Conservation (phyloP, 2,329 filamentous ascomycete species). For the Lasiodiplodia sp. region DNA sequence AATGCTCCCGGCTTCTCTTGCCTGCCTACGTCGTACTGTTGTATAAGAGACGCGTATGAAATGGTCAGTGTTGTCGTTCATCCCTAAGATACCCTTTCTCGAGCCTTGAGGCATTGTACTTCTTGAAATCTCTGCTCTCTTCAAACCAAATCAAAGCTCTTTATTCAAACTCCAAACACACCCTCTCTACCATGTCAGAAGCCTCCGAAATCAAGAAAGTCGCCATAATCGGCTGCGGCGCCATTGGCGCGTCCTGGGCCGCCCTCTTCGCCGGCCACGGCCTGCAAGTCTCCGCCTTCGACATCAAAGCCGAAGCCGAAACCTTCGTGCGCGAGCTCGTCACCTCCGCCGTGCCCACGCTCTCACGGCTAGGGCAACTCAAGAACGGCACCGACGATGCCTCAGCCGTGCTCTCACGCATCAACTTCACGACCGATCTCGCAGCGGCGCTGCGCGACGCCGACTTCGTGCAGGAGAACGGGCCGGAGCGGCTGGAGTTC, state of each 20-base stretch:
- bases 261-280: conserved; percentile 50
- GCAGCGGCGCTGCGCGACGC: conserved; percentile 32
- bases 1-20: neutral
- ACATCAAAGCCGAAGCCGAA: conserved; percentile 49
- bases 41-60: conserved; percentile 3
- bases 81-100: neutral
- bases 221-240: conserved; percentile 48
- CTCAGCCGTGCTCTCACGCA: conserved; percentile 20
- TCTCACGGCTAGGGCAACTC: conserved; percentile 31
- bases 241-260: conserved; percentile 53
- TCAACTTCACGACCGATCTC: conserved; percentile 35
- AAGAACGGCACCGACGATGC: conserved; percentile 15
- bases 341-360: conserved; percentile 32
- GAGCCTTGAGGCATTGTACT: neutral
- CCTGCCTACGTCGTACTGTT: neutral
- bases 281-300: conserved; percentile 51
- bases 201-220: conserved; percentile 35
- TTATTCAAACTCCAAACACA: neutral
- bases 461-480: conserved; percentile 40
- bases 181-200: conserved; percentile 8
- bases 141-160: neutral
- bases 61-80: neutral
- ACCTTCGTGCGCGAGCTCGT: conserved; percentile 32
- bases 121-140: too few species aligned
- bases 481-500: conserved; percentile 50